Percentiles rank a stretch among this genome's conserved stretches.
These are phyloP conservation scores for Albugo laibachii DNA, from an alignment of 352 stramenopile genomes.

Conservation along the genomic window DNA sequence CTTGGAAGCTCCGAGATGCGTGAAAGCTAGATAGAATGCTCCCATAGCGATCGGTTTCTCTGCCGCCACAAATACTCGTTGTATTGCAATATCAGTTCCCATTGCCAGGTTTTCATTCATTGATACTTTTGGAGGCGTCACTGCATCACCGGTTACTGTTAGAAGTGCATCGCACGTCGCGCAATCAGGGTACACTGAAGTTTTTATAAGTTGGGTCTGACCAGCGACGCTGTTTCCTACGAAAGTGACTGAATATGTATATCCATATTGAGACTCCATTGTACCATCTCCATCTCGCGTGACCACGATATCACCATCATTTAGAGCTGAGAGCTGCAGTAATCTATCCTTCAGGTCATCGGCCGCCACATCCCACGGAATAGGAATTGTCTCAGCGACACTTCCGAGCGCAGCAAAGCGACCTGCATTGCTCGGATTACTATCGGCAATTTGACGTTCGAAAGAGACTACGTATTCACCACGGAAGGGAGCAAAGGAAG, in stretches of 20 bases:
- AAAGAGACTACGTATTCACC: conserved; percentile 15
- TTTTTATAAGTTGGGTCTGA: conserved; percentile 20
- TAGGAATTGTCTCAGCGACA: conserved; percentile 3
- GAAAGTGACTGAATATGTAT: conserved; percentile 57
- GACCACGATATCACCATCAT: conserved; percentile 31
- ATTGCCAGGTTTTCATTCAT: conserved; percentile 31
- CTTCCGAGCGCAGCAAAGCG: too few species aligned
- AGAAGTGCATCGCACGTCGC: conserved; percentile 17
- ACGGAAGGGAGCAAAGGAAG: conserved; percentile 25
- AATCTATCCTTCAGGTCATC: conserved; percentile 14
- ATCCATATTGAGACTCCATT: conserved; percentile 32
- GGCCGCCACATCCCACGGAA: conserved; percentile 23
- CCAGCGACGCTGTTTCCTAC: conserved; percentile 46
- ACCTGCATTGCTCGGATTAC: too few species aligned
- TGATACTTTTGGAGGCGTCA: conserved; percentile 11
- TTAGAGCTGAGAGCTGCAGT: conserved; percentile 14
- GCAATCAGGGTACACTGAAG: conserved; percentile 8
- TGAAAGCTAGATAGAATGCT: conserved; percentile 33
- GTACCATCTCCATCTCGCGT: conserved; percentile 49
- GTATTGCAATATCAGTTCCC: conserved; percentile 48
- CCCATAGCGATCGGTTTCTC: conserved; percentile 25
- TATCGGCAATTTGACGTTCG: conserved; percentile 11
- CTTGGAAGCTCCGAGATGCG: conserved; percentile 14
- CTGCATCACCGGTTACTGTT: conserved; percentile 12
- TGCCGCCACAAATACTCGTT: conserved; percentile 38